Base-by-base conservation (phyloP, 768 basidiomycete genomes). In the Lactifluus subvellereus region DNA sequence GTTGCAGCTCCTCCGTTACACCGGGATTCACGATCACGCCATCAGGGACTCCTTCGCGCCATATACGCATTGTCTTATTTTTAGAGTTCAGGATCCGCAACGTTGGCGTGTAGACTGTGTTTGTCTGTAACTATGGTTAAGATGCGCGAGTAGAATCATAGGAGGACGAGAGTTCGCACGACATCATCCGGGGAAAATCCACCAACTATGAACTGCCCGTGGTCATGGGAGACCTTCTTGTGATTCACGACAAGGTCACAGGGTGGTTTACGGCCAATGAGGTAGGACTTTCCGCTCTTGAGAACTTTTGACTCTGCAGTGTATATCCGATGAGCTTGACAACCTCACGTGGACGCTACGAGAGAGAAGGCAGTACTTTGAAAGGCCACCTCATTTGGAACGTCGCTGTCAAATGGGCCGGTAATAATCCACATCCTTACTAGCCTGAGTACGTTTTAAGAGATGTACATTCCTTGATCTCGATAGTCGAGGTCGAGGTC, bases 181-280 rank as follows among this genome's bases (percentile, higher is more conserved):
- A 79, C 77, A 61, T 88, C 79, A 43, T 84, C 81, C 14, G 70
- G 66, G 1, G 80, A 73, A 58, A 78, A 86, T 4, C 74, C 65
- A 1, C 78, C 84, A 4, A 91, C 84, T 6, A 74, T 73, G 59
- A 91, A 81, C 53, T 77, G 72, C 53, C 82, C 84, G 65, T 88
- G 85, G 22, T 82, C 75, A 33, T 79, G 77, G 0, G 89, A 91
- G 51, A 92, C 78, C 70, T 83, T 86, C 69, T 84, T 84, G 74
- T 77, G 79, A 62, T 80, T 80, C 51, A 91, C 73, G 4, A 77
- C 33, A 1, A 91, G 74, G 48, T 64, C 63, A 8, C 73, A 72
- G 1, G 78, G 81, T 53, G 54, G 13, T 72, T 82, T 86, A 47
- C 89, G 77, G 16, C 88, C 87, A 0, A 91, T 66, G 0, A 68